Evolutionary conservation across 2,329 filamentous ascomycete species (phyloP), one percentile per base, ranked within the genome.

Genomic region (Pleomassaria siparia): DNA sequence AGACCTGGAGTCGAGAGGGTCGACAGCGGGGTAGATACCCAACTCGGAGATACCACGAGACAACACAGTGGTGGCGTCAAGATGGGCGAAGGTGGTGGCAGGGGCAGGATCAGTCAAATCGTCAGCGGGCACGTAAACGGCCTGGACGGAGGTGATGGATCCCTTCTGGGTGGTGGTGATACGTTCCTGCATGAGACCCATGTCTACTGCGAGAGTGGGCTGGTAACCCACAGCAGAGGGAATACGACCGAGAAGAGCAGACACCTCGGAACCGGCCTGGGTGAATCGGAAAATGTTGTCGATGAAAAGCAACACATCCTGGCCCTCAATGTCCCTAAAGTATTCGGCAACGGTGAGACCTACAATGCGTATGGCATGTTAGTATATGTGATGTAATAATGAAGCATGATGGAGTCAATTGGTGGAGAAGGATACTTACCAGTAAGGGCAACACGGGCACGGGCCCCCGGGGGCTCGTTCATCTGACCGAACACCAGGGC

Each of bases 251-350:
- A 99, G 84, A 75, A 99, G 86, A 72, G 94, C 94, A 82, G 92
- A 97, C 85, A 99, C 94, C 82, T 99, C 94, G 71, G 94, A 97
- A 91, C 94, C 94, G 76, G 94, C 94, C 82, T 97, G 92, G 63
- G 92, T 96, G 85, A 97, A 97, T 73, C 94, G 88, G 90, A 96
- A 97, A 80, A 99, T 97, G 85, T 99, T 99, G 88, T 99, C 94
- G 77, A 97, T 97, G 84, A 97, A 96, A 77, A 96, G 91, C 74
- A 96, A 83, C 84, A 96, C 87, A 80, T 96, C 91, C 82, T 96
- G 91, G 66, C 91, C 91, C 67, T 87, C 82, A 64, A 83, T 78
- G 64, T 86, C 83, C 67, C 84, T 78, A 81, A 97, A 96, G 69
- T 95, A 89, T 69, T 96, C 90, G 36, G 87, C 87, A 7, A 91